Evolutionary conservation across 75 land plant species (phyloP).

Genomic region (Gnetum montanum): DNA sequence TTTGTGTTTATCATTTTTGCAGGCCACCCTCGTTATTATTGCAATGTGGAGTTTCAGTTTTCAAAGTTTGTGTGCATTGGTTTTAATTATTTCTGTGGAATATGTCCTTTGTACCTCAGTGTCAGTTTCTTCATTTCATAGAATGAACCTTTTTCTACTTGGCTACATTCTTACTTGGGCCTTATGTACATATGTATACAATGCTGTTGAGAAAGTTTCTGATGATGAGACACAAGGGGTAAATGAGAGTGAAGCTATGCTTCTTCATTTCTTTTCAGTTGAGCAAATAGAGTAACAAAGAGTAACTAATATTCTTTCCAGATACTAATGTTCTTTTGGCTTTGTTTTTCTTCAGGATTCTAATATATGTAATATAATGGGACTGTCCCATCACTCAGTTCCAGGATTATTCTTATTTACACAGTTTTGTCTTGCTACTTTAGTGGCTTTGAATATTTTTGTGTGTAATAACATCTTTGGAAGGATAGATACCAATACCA

Average conservation of each 20-base stretch:
- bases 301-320: too few relatives aligned
- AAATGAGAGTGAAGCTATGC: neutral
- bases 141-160: constrained; percentile 72
- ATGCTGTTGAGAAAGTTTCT: constrained; percentile 62
- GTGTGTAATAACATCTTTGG: constrained; percentile 74
- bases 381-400: constrained; percentile 90
- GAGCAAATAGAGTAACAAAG: too few relatives aligned
- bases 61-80: constrained; percentile 84
- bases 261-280: too few relatives aligned
- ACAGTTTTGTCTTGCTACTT: constrained; percentile 75
- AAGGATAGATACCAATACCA: constrained; percentile 34
- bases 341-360: constrained; percentile 46
- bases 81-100: constrained; percentile 82
- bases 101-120: constrained; percentile 68
- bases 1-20: constrained; percentile 12
- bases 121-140: constrained; percentile 56
- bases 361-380: constrained; percentile 83
- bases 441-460: constrained; percentile 80
- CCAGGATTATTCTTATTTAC: constrained; percentile 84
- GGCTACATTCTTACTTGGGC: constrained; percentile 92
- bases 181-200: constrained; percentile 82
- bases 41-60: constrained; percentile 91
- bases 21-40: constrained; percentile 77
- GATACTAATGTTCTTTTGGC: neutral
- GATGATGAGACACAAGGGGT: constrained; percentile 56